These are phyloP conservation scores for Cucumis melo DNA, from an alignment of 306 rosid genomes.

Conservation along the genomic window DNA sequence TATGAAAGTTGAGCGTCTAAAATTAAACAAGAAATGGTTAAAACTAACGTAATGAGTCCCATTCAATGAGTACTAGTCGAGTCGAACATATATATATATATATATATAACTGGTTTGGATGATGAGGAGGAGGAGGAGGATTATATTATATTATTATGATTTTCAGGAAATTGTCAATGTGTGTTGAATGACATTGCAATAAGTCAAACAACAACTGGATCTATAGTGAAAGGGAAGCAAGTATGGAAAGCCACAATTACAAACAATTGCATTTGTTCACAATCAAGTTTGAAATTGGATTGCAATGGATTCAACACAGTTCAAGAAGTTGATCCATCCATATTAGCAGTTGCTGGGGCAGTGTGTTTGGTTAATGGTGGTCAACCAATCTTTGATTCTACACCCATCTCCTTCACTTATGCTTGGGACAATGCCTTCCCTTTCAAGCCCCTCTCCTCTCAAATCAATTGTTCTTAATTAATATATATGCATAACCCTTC, in stretches of 20 bases:
- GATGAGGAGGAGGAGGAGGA: no score
- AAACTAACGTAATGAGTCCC: no score
- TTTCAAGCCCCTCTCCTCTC: slow-evolving; percentile 1
- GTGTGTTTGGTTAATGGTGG: slow-evolving; percentile 9
- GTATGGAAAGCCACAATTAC: neutral
- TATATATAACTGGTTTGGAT: no score
- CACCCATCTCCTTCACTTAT: slow-evolving; percentile 1
- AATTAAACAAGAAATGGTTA: no score
- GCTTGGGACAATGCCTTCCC: slow-evolving; percentile 10
- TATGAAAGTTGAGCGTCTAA: no score
- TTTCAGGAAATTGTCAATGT: neutral
- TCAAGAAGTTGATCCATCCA: neutral
- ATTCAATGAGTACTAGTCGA: no score
- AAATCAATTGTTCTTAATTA: slow-evolving; percentile 1
- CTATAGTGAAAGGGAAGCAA: neutral
- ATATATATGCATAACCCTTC: no score
- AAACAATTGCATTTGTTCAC: slow-evolving; percentile 9
- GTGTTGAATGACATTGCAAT: neutral
- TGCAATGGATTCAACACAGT: neutral
- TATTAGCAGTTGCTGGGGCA: neutral
- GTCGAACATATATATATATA: no score
- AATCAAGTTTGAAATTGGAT: slow-evolving; percentile 2
- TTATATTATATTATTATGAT: no score
- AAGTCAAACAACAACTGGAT: neutral
- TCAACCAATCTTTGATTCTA: neutral